phyloP scores from a whole-genome alignment of 805 yeast species.

The Dipodascus geniculatus region DNA sequence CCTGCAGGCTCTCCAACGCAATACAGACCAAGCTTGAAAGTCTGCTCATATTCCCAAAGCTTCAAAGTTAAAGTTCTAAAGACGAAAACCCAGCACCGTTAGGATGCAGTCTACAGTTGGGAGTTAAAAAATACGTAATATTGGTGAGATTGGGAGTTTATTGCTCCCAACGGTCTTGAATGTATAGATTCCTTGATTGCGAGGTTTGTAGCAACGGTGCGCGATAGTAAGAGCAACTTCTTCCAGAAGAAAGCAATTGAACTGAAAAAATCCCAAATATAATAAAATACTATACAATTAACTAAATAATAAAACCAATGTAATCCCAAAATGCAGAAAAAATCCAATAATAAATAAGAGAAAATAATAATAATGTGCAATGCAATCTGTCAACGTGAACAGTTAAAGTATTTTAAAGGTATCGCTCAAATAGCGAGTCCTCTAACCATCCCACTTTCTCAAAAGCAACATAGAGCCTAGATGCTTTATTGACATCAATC shows the following conservation, averaged over 20 bases:
- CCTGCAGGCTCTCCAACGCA: neutral
- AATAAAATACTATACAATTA: conserved; percentile 2
- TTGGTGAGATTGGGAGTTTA: too few relatives aligned
- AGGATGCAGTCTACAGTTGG: neutral
- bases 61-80: neutral
- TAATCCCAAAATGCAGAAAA: conserved; percentile 1
- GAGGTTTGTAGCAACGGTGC: too few relatives aligned
- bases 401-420: conserved; percentile 20
- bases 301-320: conserved; percentile 2
- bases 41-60: neutral
- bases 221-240: too few relatives aligned
- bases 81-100: neutral
- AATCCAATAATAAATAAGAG: conserved; percentile 2
- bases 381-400: neutral
- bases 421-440: conserved; percentile 53
- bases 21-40: neutral
- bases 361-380: neutral
- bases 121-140: neutral
- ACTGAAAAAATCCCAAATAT: neutral
- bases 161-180: neutral
- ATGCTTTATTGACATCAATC: conserved; percentile 93
- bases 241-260: neutral
- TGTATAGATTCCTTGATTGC: too few relatives aligned
- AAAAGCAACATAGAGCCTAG: conserved; percentile 79
- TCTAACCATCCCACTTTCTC: conserved; percentile 89